These are phyloP conservation scores for Podaxis sp. DNA, from an alignment of 768 basidiomycete genomes.

Conservation along the genomic window DNA sequence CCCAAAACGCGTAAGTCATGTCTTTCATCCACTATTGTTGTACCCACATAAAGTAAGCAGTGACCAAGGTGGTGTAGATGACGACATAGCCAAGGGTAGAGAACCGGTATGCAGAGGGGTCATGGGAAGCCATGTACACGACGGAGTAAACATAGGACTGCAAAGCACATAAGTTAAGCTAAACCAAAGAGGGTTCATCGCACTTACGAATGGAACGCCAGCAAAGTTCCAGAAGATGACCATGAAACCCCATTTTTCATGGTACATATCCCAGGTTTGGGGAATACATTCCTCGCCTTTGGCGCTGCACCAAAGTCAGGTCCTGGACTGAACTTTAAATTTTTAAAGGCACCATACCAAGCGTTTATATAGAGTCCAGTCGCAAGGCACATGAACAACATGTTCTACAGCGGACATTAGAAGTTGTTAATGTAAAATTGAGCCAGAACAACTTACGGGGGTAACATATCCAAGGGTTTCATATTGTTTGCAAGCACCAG, in stretches of 20 bases:
- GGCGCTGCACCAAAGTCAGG: conserved; percentile 43
- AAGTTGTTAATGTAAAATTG: background rate
- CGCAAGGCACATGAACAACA: conserved; percentile 94
- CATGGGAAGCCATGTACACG: conserved; percentile 95
- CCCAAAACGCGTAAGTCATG: background rate
- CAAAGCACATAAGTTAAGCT: background rate
- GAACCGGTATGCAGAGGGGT: conserved; percentile 85
- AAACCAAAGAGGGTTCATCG: background rate
- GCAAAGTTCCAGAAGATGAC: conserved; percentile 98
- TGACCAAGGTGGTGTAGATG: conserved; percentile 74
- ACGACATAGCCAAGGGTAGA: conserved; percentile 71
- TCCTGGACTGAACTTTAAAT: conserved; percentile 6
- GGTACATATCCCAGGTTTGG: conserved; percentile 99
- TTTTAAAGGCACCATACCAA: conserved; percentile 53
- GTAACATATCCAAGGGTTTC: conserved; percentile 90
- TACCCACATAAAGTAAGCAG: conserved; percentile 83
- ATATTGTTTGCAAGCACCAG: conserved; percentile 94
- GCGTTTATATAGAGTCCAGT: conserved; percentile 98
- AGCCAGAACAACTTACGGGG: conserved; percentile 53
- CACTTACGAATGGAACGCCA: conserved; percentile 84
- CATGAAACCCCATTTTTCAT: conserved; percentile 98
- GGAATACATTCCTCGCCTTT: conserved; percentile 96
- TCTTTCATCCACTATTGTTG: background rate
- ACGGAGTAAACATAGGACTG: conserved; percentile 97
- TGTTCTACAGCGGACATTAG: conserved; percentile 58